phyloP scores from a whole-genome alignment of 2,329 filamentous ascomycete genomes.

The Metarhizium guizhouense region DNA sequence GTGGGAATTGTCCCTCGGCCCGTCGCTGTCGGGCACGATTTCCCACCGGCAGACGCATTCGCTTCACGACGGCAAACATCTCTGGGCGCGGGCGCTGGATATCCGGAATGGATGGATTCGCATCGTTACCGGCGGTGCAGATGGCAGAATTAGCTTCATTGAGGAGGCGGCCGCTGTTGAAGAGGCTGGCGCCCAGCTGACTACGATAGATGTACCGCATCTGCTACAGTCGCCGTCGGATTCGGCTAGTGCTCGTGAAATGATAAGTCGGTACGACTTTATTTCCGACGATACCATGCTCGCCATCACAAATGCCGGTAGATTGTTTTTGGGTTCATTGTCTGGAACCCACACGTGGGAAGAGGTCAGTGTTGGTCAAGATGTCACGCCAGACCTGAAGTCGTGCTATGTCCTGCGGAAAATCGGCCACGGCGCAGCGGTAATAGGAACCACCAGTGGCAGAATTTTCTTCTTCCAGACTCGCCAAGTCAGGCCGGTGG shows the following conservation, averaged over 20 bases:
- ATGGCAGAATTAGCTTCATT: slow-evolving; percentile 57
- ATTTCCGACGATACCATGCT: slow-evolving; percentile 44
- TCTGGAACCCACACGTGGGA: slow-evolving; percentile 28
- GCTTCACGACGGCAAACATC: slow-evolving; percentile 77
- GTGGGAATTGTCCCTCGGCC: slow-evolving; percentile 45
- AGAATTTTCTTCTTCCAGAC: slow-evolving; percentile 35
- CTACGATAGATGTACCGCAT: slow-evolving; percentile 23
- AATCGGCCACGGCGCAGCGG: slow-evolving; percentile 26
- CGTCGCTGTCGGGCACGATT: slow-evolving; percentile 24
- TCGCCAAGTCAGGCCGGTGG: not conserved
- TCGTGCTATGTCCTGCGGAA: slow-evolving; percentile 38
- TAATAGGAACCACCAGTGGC: slow-evolving; percentile 41
- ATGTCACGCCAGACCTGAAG: slow-evolving; percentile 28
- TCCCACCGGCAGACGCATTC: slow-evolving; percentile 46
- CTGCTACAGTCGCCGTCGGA: slow-evolving; percentile 15
- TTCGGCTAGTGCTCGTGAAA: slow-evolving; percentile 20
- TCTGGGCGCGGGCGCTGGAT: slow-evolving; percentile 63
- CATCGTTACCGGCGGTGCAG: slow-evolving; percentile 74
- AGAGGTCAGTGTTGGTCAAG: slow-evolving; percentile 26
- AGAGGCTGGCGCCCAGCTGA: slow-evolving; percentile 6
- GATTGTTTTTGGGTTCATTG: slow-evolving; percentile 40
- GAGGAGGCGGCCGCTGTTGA: slow-evolving; percentile 5
- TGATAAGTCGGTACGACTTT: slow-evolving; percentile 56
- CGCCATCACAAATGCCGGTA: slow-evolving; percentile 51
- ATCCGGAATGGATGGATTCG: slow-evolving; percentile 22